Conservation (phyloP, 2,329 filamentous ascomycete genomes). For the Pseudonectria buxi region DNA sequence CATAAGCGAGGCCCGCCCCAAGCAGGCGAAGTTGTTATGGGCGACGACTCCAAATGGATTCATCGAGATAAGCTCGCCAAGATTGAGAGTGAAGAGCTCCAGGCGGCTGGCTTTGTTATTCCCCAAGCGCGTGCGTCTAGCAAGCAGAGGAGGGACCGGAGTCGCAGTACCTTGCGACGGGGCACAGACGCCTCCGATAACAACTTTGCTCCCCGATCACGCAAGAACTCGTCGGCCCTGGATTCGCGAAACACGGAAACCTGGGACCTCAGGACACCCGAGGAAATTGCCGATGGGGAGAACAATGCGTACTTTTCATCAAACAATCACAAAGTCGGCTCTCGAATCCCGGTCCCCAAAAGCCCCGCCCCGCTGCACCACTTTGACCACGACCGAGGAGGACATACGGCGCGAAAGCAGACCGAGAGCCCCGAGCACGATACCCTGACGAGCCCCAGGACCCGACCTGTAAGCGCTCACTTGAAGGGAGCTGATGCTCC, state of each 20-base stretch:
- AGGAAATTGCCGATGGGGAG: conserved; percentile 64
- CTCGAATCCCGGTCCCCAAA: conserved; percentile 82
- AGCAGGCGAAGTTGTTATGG: conserved; percentile 21
- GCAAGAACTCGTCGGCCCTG: conserved; percentile 40
- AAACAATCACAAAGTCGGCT: conserved; percentile 55
- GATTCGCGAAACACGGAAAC: conserved; percentile 35
- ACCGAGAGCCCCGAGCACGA: conserved; percentile 51
- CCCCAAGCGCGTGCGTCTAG: conserved; percentile 48
- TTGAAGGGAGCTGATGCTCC: conserved; percentile 29
- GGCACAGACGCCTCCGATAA: conserved; percentile 26
- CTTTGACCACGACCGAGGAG: conserved; percentile 68
- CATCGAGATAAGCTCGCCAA: conserved; percentile 76
- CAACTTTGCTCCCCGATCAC: conserved; percentile 22
- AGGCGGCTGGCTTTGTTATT: conserved; percentile 66
- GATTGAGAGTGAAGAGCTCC: conserved; percentile 74
- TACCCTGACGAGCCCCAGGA: conserved; percentile 51
- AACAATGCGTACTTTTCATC: conserved; percentile 44
- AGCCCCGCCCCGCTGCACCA: conserved; percentile 67
- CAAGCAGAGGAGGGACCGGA: conserved; percentile 35
- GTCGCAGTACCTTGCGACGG: conserved; percentile 29
- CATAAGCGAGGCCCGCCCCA: conserved; percentile 20
- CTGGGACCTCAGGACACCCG: conserved; percentile 71
- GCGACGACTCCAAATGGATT: conserved; percentile 69
- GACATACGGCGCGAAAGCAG: conserved; percentile 55
- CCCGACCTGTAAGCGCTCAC: conserved; percentile 65